Percentiles rank a stretch among this genome's conserved stretches.
These are phyloP conservation scores for Populus hybrid DNA, from an alignment of 441 rosid species.

Conservation along the genomic window DNA sequence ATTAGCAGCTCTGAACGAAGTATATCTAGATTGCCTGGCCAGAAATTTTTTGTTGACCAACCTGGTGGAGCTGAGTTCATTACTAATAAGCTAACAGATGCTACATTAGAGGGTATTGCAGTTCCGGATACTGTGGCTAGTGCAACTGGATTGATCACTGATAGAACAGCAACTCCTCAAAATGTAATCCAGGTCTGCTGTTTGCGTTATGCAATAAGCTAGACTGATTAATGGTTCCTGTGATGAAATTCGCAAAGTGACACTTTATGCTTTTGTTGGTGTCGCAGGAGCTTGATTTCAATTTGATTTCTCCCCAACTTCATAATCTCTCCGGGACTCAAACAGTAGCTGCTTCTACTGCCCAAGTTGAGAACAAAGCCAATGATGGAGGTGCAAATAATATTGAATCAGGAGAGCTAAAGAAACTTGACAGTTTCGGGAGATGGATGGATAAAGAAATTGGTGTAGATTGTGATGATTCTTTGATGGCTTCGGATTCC, in stretches of 20 bases:
- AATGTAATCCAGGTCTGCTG: slow-evolving; percentile 26
- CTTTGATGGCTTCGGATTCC: slow-evolving; percentile 65
- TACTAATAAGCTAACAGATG: slow-evolving; percentile 26
- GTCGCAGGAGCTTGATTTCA: slow-evolving; percentile 26
- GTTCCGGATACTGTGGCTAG: slow-evolving; percentile 18
- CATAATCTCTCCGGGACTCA: slow-evolving; percentile 13
- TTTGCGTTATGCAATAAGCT: background rate
- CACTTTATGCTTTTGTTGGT: slow-evolving; percentile 13
- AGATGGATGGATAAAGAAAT: too few species aligned
- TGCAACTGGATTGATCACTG: slow-evolving; percentile 23
- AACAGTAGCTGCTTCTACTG: too few species aligned
- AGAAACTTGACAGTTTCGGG: too few species aligned
- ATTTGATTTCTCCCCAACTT: slow-evolving; percentile 20
- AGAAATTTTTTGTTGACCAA: slow-evolving; percentile 24
- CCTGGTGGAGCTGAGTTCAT: slow-evolving; percentile 32
- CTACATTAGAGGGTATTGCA: slow-evolving; percentile 27
- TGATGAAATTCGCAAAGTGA: slow-evolving; percentile 8
- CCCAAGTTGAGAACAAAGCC: too few species aligned
- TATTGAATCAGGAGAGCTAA: too few species aligned
- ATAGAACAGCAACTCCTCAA: slow-evolving; percentile 22
- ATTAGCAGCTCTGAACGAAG: too few species aligned
- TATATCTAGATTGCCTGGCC: slow-evolving; percentile 15
- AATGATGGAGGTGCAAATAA: too few species aligned
- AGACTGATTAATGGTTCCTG: slow-evolving; percentile 1
- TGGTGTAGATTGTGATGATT: background rate